Conservation (phyloP, 768 basidiomycete genomes). For the Xanthoconium stramineum region DNA sequence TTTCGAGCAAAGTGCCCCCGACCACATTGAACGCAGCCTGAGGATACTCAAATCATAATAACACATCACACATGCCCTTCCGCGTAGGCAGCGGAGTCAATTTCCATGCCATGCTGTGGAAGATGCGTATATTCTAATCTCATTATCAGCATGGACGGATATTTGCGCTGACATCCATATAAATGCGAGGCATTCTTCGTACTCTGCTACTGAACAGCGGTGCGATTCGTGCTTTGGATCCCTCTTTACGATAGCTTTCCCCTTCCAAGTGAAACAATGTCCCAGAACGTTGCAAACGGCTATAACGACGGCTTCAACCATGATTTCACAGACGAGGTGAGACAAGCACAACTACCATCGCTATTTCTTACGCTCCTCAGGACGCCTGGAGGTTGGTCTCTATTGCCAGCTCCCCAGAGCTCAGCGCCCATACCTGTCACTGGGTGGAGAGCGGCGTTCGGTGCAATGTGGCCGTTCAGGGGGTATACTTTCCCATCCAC, state of each 20-base stretch:
- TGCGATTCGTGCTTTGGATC: background rate
- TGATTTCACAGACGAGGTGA: slow-evolving; percentile 30
- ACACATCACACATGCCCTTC: slow-evolving; percentile 17
- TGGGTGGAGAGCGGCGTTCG: slow-evolving; percentile 17
- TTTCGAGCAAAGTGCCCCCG: background rate
- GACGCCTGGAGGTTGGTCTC: slow-evolving; percentile 24
- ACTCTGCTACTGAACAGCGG: background rate
- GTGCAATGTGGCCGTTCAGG: slow-evolving; percentile 18
- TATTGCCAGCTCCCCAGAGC: slow-evolving; percentile 29
- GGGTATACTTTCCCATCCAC: slow-evolving; percentile 15
- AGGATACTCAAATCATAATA: background rate
- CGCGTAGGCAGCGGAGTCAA: slow-evolving; percentile 8
- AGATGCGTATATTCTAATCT: background rate
- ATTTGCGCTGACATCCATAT: slow-evolving; percentile 9
- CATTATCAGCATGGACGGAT: background rate
- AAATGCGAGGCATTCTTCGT: slow-evolving; percentile 9
- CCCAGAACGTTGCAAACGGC: slow-evolving; percentile 12
- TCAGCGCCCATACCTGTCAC: slow-evolving; percentile 21
- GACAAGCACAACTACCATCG: background rate
- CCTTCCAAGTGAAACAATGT: slow-evolving; percentile 11
- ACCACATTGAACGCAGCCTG: slow-evolving; percentile 3
- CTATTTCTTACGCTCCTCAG: slow-evolving; percentile 15
- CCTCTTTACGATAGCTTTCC: background rate
- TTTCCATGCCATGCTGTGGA: slow-evolving; percentile 30
- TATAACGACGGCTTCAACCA: slow-evolving; percentile 27